A percentile compares a stretch with the other conserved stretches of the same genome.
These are phyloP conservation scores for Saposhnikovia divaricata DNA, from an alignment of 129 eudicot genomes.

Conservation along the genomic window DNA sequence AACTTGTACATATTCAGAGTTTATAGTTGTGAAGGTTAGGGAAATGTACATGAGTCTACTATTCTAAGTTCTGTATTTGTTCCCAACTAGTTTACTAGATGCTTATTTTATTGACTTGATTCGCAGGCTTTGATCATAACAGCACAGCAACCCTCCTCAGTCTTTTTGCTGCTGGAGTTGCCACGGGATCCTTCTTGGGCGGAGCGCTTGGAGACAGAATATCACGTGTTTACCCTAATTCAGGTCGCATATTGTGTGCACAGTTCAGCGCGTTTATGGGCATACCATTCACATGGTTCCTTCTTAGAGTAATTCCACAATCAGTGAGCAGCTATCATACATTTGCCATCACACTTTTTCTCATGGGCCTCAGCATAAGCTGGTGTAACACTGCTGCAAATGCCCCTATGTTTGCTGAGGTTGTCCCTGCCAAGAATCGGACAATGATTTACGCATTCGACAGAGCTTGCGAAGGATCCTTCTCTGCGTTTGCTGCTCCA, in stretches of 20 bases:
- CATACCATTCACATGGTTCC: constrained; percentile 85
- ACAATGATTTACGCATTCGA: constrained; percentile 97
- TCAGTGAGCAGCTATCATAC: constrained; percentile 49
- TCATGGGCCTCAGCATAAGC: constrained; percentile 87
- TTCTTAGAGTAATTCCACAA: constrained; percentile 65
- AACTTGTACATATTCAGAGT: not conserved
- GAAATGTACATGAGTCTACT: not conserved
- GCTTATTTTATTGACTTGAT: not conserved
- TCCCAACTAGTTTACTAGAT: not conserved
- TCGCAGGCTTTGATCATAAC: constrained; percentile 81
- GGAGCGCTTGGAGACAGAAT: constrained; percentile 75
- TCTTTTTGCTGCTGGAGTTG: constrained; percentile 73
- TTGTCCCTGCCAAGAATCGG: constrained; percentile 84
- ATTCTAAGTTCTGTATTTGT: not conserved
- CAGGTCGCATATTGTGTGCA: constrained; percentile 85
- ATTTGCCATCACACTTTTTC: constrained; percentile 62
- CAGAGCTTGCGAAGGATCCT: constrained; percentile 85
- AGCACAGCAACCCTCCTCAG: constrained; percentile 67
- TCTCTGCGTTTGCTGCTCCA: constrained; percentile 91
- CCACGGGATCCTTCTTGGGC: constrained; percentile 72
- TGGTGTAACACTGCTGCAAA: constrained; percentile 85
- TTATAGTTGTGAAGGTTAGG: not conserved
- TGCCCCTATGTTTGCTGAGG: constrained; percentile 96
- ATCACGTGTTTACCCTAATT: constrained; percentile 66
- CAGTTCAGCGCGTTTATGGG: constrained; percentile 94